These are phyloP conservation scores for Coriolopsis trogii DNA, from an alignment of 1,284 basidiomycete genomes.

Conservation along the genomic window DNA sequence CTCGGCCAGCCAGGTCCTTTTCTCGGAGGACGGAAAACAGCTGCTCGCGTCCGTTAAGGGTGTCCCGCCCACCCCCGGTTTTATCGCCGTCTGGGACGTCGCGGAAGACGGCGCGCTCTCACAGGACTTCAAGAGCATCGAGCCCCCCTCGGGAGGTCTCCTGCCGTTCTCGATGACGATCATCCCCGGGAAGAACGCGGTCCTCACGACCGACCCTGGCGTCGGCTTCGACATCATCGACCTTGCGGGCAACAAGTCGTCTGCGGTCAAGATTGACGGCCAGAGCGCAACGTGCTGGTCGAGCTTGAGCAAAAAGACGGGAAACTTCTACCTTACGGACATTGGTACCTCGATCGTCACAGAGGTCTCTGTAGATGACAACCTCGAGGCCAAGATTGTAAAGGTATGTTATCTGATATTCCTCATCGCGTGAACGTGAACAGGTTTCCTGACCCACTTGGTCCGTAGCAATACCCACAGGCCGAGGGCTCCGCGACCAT, in stretches of 20 bases:
- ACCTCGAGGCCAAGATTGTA: constrained; percentile 47
- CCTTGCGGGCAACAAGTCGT: constrained; percentile 35
- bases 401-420: constrained; percentile 34
- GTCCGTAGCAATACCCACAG: constrained; percentile 47
- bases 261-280: constrained; percentile 42
- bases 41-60: constrained; percentile 54
- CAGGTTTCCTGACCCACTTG: background rate
- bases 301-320: constrained; percentile 46
- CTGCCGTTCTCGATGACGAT: constrained; percentile 53
- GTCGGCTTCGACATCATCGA: constrained; percentile 51
- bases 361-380: constrained; percentile 48
- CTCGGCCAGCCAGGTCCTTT: constrained; percentile 45
- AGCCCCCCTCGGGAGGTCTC: constrained; percentile 40
- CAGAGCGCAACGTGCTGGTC: constrained; percentile 54
- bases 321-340: constrained; percentile 54
- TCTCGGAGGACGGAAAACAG: constrained; percentile 45
- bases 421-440: background rate
- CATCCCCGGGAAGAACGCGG: constrained; percentile 48
- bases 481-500: constrained; percentile 42
- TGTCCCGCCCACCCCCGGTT: constrained; percentile 45
- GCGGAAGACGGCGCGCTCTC: constrained; percentile 45
- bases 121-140: constrained; percentile 39
- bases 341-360: constrained; percentile 46
- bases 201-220: constrained; percentile 49
- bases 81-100: constrained; percentile 52